Base-by-base conservation (phyloP, 2,329 filamentous ascomycete genomes). In the Cladosporium sp. region DNA sequence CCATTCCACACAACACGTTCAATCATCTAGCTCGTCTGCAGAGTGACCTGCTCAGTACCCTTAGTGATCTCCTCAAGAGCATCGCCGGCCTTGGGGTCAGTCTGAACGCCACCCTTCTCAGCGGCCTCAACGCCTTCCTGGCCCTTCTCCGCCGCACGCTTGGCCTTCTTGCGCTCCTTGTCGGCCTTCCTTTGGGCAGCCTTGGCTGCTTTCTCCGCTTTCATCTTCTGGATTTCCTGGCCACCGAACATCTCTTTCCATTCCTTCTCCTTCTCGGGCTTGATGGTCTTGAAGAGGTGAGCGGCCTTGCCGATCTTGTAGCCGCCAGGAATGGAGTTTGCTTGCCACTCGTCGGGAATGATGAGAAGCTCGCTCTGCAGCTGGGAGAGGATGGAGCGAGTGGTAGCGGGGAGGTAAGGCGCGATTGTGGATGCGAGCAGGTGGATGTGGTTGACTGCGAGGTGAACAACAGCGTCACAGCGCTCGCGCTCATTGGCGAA, bases 331-430 rank as follows among this genome's bases (percentile, higher is more conserved):
- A 94, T 77, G 50, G 73, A 72, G 37, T 73, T 72, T 2, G 80
- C 75, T 61, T 84, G 80, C 87, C 89, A 94, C 45, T 78, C 80
- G 62, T 88, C 70, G 3, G 72, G 71, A 42, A 74, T 74, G 65
- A 69, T 72, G 40, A 74, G 67, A 0, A 72, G 65, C 5, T 69
- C 83, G 1, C 74, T 72, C 63, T 80, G 70, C 28, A 97, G 83
- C 77, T 97, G 93, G 63, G 83, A 75, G 64, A 90, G 84, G 66
- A 97, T 96, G 34, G 85, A 84, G 60, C 82, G 82, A 3, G 88
- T 81, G 8, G 88, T 92, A n/a, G 82, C 82, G 40, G 91, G 92
- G 81, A 97, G 90, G 76, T 93, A 97, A 0, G 92, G 92, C 55
- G 86, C 84, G 59, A 92, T 83, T 43, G 96, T 77, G 56, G 85